phyloP scores from a whole-genome alignment of 306 rosid genomes.

The Dryas drummondii region DNA sequence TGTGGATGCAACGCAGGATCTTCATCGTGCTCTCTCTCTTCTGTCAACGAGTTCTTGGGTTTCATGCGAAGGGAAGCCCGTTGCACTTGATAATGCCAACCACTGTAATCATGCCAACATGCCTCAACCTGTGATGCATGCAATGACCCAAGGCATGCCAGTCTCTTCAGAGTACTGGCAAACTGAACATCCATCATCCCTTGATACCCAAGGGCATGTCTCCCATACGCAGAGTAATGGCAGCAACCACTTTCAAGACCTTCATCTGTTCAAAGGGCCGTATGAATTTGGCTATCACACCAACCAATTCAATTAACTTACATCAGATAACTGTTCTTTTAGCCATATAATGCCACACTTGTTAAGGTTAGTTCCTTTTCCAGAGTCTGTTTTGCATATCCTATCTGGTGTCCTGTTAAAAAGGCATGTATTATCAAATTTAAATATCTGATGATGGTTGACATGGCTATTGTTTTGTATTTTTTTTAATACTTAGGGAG shows the following conservation, averaged over 20 bases:
- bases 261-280: conserved; percentile 47
- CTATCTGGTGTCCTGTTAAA: neutral
- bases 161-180: conserved; percentile 49
- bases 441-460: too few species aligned
- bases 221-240: conserved; percentile 30
- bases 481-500: too few species aligned
- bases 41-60: conserved; percentile 86
- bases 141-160: conserved; percentile 36
- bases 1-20: conserved; percentile 44
- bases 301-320: conserved; percentile 41
- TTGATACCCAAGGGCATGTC: conserved; percentile 23
- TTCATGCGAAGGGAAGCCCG: conserved; percentile 44
- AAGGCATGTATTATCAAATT: neutral
- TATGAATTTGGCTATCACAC: conserved; percentile 45
- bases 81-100: conserved; percentile 33
- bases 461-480: neutral
- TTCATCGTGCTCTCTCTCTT: conserved; percentile 98
- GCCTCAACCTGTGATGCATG: conserved; percentile 34
- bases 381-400: neutral
- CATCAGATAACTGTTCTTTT: neutral
- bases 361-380: conserved; percentile 14
- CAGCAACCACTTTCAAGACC: conserved; percentile 50
- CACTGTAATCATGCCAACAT: conserved; percentile 9
- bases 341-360: neutral
- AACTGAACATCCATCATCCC: conserved; percentile 33